Conservation (phyloP, 768 basidiomycete genomes). For the Lentinula guzmanii region DNA sequence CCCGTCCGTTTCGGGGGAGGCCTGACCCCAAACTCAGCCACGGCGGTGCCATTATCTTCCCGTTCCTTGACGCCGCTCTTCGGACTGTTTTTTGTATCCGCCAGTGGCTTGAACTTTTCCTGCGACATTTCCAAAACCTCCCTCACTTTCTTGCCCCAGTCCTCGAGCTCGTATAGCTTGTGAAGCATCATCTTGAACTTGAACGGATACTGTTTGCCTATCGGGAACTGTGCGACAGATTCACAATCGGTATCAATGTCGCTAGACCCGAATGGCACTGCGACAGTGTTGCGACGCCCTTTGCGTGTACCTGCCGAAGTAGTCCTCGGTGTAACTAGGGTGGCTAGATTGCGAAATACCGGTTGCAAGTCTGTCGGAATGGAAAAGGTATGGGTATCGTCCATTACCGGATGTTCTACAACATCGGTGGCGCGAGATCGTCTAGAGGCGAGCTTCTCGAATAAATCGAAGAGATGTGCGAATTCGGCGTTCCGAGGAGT, state of each 20-base stretch:
- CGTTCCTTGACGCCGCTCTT: slow-evolving; percentile 13
- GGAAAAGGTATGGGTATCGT: slow-evolving; percentile 23
- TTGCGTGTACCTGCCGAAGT: background rate
- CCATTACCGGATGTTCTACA: slow-evolving; percentile 9
- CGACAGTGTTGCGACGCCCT: slow-evolving; percentile 17
- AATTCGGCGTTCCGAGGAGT: slow-evolving; percentile 42
- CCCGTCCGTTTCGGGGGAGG: background rate
- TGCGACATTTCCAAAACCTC: slow-evolving; percentile 47
- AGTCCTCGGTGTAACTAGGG: slow-evolving; percentile 11
- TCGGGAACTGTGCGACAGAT: slow-evolving; percentile 35
- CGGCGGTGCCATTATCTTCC: background rate
- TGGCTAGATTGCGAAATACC: slow-evolving; percentile 21
- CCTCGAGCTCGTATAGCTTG: slow-evolving; percentile 54
- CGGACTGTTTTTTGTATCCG: slow-evolving; percentile 24
- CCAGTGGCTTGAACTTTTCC: slow-evolving; percentile 50
- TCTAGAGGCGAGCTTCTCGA: slow-evolving; percentile 46
- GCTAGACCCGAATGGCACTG: slow-evolving; percentile 7
- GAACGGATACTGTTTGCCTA: slow-evolving; percentile 45
- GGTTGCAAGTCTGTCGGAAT: slow-evolving; percentile 29
- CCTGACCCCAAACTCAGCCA: background rate
- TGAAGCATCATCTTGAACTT: slow-evolving; percentile 66
- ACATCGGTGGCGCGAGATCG: slow-evolving; percentile 22
- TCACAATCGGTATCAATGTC: slow-evolving; percentile 18
- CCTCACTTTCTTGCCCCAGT: slow-evolving; percentile 53
- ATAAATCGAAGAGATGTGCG: slow-evolving; percentile 46